phyloP scores from a whole-genome alignment of 75 land plant species.

The Picea glauca region DNA sequence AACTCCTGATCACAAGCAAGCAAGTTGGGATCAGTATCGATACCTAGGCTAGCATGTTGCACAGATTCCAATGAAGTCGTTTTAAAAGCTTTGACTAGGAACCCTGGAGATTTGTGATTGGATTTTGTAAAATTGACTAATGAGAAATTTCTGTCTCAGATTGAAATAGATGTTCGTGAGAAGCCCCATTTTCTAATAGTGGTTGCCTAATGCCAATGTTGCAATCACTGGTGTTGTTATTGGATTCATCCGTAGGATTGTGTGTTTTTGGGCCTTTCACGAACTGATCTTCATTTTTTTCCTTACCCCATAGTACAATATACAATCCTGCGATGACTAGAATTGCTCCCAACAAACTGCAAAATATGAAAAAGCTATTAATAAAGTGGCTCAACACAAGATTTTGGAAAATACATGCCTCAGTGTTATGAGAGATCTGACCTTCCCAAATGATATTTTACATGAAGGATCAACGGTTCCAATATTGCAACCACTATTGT shows the following conservation, averaged over 20 bases:
- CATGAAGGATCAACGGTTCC: slow-evolving; percentile 5
- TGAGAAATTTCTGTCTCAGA: not conserved
- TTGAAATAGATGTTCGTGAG: not conserved
- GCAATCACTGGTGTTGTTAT: not conserved
- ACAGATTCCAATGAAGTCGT: too few species aligned
- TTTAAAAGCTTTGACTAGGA: too few species aligned
- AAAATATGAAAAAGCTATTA: not conserved
- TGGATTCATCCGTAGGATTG: not conserved
- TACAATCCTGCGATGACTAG: not conserved
- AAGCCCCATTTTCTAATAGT: not conserved
- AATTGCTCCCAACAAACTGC: not conserved
- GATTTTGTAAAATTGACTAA: too few species aligned
- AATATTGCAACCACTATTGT: slow-evolving; percentile 3
- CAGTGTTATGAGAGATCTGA: not conserved
- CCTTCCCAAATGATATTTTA: not conserved
- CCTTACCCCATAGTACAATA: not conserved
- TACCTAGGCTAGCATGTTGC: too few species aligned
- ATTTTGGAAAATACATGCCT: not conserved
- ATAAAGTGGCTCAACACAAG: not conserved
- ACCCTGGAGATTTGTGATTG: too few species aligned
- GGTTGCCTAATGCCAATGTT: not conserved
- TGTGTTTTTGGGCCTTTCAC: not conserved
- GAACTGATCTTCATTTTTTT: not conserved
- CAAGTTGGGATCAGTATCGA: too few species aligned
- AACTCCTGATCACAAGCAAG: too few species aligned